These are phyloP conservation scores for Neonectria magnoliae DNA, from an alignment of 2,329 filamentous ascomycete genomes.

Conservation along the genomic window DNA sequence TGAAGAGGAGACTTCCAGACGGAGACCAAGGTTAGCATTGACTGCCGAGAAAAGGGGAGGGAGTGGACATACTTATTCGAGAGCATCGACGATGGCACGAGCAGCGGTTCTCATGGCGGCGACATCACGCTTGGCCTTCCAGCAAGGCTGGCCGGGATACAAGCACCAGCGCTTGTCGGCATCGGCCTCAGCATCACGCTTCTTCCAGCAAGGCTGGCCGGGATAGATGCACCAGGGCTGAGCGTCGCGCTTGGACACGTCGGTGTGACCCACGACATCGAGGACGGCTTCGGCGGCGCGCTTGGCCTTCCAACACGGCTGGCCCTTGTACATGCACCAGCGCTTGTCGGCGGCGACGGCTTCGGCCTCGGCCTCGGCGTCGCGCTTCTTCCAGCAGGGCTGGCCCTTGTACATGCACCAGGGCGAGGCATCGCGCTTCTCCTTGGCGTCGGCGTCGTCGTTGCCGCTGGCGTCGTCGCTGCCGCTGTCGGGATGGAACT, in stretches of 20 bases:
- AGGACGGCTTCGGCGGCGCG: conserved; percentile 43
- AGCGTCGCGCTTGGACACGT: conserved; percentile 46
- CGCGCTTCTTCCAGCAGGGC: conserved; percentile 52
- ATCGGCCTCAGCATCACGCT: conserved; percentile 39
- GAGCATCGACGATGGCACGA: conserved; percentile 39
- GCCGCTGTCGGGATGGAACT: conserved; percentile 33
- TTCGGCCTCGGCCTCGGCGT: conserved; percentile 49
- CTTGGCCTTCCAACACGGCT: conserved; percentile 52
- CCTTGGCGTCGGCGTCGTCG: conserved; percentile 11
- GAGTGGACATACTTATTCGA: conserved; percentile 34
- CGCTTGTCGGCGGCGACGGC: conserved; percentile 42
- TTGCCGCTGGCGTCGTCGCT: no score
- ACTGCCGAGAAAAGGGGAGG: background rate
- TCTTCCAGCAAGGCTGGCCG: conserved; percentile 51
- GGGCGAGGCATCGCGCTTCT: conserved; percentile 39
- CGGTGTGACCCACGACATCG: conserved; percentile 39
- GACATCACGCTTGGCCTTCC: conserved; percentile 52
- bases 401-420: conserved; percentile 51
- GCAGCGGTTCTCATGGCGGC: conserved; percentile 41
- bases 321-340: conserved; percentile 45
- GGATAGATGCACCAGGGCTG: conserved; percentile 41
- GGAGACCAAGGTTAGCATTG: conserved; percentile 13
- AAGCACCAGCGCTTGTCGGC: conserved; percentile 36
- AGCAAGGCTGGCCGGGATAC: conserved; percentile 48
- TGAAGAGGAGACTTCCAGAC: background rate